These are phyloP conservation scores for Mucor piriformis DNA, from an alignment of 371 early-diverging fungal species.

Conservation along the genomic window DNA sequence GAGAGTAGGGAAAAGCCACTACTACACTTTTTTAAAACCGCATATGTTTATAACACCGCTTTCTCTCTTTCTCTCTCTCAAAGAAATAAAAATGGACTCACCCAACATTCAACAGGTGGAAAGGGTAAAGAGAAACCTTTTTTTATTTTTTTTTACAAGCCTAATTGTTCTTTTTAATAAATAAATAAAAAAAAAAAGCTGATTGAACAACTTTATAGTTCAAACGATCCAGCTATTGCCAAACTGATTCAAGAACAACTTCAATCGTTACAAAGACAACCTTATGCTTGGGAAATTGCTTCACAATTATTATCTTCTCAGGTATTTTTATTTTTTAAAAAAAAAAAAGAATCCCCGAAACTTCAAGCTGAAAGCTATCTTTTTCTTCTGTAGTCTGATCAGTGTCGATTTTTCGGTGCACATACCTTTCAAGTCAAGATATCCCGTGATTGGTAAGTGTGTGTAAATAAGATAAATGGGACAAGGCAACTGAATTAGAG, in stretches of 20 bases:
- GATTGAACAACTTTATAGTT: constrained; percentile 52
- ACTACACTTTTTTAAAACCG: background rate
- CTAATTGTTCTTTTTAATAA: background rate
- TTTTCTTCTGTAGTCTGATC: constrained; percentile 53
- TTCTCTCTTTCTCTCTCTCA: constrained; percentile 1
- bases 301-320: constrained; percentile 60
- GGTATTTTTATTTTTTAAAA: constrained; percentile 28
- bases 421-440: constrained; percentile 84
- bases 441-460: constrained; percentile 70
- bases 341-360: no score
- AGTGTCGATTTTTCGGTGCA: constrained; percentile 84
- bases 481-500: background rate
- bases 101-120: constrained; percentile 20
- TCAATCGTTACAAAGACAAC: constrained; percentile 68
- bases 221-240: constrained; percentile 41
- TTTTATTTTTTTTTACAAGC: no score
- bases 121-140: constrained; percentile 7
- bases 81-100: constrained; percentile 2
- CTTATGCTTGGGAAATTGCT: constrained; percentile 78
- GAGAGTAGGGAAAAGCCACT: constrained; percentile 3
- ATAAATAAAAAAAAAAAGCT: constrained; percentile 18
- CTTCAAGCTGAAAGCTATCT: no score
- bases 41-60: background rate
- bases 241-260: constrained; percentile 71
- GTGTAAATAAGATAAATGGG: background rate